These are phyloP conservation scores for Penicillium sp. DNA, from an alignment of 2,329 filamentous ascomycete genomes.

Conservation along the genomic window DNA sequence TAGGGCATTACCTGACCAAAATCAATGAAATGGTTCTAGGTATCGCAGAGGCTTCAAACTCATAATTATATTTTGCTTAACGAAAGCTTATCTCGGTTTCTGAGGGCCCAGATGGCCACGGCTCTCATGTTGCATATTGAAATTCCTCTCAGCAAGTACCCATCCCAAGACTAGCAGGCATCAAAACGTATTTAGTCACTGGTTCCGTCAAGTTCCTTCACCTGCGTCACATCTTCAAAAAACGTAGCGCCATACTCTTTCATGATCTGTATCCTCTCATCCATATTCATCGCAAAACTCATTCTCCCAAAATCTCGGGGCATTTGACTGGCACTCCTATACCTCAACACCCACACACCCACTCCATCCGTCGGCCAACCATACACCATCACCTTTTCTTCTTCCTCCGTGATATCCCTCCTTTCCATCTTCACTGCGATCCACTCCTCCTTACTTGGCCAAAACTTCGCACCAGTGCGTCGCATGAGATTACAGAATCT, in stretches of 20 bases:
- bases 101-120: too few species aligned
- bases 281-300: neutral
- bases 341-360: neutral
- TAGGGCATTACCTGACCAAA: too few species aligned
- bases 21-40: too few species aligned
- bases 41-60: too few species aligned
- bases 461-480: constrained; percentile 10
- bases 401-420: neutral
- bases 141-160: too few species aligned
- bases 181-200: too few species aligned
- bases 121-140: too few species aligned
- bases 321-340: neutral
- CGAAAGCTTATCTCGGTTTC: too few species aligned
- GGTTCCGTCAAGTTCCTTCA: neutral
- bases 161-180: too few species aligned
- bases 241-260: neutral
- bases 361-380: neutral
- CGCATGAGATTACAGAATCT: constrained; percentile 12
- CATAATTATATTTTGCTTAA: too few species aligned
- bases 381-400: neutral
- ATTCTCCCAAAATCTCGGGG: neutral
- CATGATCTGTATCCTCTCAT: neutral
- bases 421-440: neutral
- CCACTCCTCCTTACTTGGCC: constrained; percentile 9
- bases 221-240: neutral